These are phyloP conservation scores for Prunus salicina DNA, from an alignment of 306 rosid genomes.

Conservation along the genomic window DNA sequence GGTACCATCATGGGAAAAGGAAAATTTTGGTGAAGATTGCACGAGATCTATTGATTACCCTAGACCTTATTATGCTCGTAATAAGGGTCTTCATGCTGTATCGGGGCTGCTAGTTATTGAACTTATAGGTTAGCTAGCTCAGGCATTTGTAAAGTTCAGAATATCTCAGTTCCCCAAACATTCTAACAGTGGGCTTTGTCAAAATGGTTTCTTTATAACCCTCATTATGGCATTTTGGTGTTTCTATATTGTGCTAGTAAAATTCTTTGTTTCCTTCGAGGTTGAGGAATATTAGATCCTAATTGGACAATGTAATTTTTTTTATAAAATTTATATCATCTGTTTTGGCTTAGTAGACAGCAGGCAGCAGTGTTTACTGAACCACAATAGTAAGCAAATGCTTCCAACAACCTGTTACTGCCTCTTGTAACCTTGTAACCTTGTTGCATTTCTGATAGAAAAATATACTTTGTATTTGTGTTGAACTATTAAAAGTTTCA, in stretches of 20 bases:
- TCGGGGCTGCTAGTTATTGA: conserved; percentile 11
- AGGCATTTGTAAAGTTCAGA: conserved; percentile 21
- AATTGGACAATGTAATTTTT: conserved; percentile 8
- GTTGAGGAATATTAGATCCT: neutral
- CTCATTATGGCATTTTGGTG: neutral
- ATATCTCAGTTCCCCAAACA: neutral
- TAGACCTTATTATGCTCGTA: neutral
- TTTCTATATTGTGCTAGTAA: neutral
- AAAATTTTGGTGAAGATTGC: conserved; percentile 3
- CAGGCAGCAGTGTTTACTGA: neutral
- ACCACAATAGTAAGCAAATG: neutral
- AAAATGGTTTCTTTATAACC: conserved; percentile 1
- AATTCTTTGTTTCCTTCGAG: conserved; percentile 5
- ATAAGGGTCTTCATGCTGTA: neutral
- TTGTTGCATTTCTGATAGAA: neutral
- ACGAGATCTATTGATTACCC: neutral
- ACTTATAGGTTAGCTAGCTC: conserved; percentile 23
- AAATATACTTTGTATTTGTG: neutral
- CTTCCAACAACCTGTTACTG: neutral
- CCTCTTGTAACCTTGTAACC: neutral
- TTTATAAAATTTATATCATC: no score
- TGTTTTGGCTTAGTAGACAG: neutral
- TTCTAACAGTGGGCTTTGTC: conserved; percentile 16
- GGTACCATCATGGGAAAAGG: conserved; percentile 10
- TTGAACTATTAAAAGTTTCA: neutral